Percentiles rank a stretch among this genome's conserved stretches.
Conservation (phyloP, 202 grass and related monocot species). For the Musa balbisiana region DNA sequence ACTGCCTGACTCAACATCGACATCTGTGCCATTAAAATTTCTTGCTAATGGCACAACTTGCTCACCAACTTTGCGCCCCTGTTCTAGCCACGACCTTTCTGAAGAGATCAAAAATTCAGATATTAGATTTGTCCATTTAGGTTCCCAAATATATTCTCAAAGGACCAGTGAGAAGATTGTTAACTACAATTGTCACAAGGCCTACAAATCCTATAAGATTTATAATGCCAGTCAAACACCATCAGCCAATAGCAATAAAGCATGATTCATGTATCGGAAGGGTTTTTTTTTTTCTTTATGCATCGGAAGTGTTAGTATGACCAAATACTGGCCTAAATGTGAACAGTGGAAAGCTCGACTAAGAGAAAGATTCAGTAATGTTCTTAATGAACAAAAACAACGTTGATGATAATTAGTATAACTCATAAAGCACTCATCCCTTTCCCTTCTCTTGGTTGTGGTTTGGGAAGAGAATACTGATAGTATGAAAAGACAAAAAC, state of each 20-base stretch:
- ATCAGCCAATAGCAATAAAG: neutral
- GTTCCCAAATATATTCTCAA: neutral
- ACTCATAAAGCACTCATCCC: neutral
- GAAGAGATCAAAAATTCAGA: conserved; percentile 13
- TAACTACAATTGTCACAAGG: neutral
- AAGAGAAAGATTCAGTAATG: neutral
- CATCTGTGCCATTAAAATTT: conserved; percentile 57
- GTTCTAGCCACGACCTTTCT: conserved; percentile 97
- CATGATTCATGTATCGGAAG: too few species aligned
- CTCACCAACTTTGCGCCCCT: conserved; percentile 89
- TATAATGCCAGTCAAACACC: neutral
- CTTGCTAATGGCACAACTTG: conserved; percentile 96
- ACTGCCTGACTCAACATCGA: conserved; percentile 71
- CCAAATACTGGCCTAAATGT: neutral
- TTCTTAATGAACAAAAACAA: neutral
- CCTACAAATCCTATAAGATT: neutral
- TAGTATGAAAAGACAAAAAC: too few species aligned
- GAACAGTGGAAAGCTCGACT: neutral
- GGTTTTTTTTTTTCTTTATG: too few species aligned
- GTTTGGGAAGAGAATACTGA: too few species aligned
- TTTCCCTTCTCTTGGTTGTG: too few species aligned
- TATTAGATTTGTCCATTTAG: neutral
- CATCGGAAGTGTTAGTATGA: neutral
- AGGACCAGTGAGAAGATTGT: neutral
- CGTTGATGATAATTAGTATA: neutral